A percentile compares a stretch with the other conserved stretches of the same genome.
phyloP scores from a whole-genome alignment of 768 basidiomycete species.

The Tricholoma sp. region DNA sequence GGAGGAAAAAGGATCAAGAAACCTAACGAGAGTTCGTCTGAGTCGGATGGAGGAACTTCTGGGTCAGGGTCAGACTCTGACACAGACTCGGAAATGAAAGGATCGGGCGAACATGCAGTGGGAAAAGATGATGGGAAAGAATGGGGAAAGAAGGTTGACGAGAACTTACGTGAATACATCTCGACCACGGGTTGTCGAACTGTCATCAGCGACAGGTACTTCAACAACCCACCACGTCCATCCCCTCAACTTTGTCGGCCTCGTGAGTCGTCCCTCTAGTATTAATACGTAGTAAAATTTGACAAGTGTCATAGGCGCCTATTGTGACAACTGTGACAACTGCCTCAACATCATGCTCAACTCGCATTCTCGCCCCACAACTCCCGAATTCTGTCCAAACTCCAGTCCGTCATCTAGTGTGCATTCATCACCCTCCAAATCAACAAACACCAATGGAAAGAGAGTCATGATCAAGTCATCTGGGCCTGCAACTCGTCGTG shows the following conservation, averaged over 20 bases:
- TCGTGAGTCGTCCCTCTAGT: too few relatives aligned
- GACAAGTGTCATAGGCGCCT: neutral
- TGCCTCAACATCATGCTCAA: neutral
- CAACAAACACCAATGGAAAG: constrained; percentile 18
- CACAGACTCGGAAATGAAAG: neutral
- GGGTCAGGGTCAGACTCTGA: neutral
- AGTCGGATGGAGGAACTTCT: neutral
- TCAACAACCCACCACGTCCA: neutral
- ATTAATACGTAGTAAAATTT: neutral
- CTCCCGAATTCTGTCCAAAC: neutral
- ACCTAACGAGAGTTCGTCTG: neutral
- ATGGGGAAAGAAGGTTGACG: constrained; percentile 24
- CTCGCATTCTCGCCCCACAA: neutral
- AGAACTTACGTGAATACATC: constrained; percentile 13
- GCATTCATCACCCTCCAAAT: constrained; percentile 6
- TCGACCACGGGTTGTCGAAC: constrained; percentile 25
- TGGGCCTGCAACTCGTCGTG: neutral
- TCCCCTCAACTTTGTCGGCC: too few relatives aligned
- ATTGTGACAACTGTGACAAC: neutral
- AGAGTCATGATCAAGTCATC: constrained; percentile 5
- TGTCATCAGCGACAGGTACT: neutral
- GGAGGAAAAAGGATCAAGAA: neutral
- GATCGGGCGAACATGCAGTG: too few relatives aligned
- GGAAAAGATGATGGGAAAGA: constrained; percentile 9
- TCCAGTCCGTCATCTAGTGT: neutral